These are phyloP conservation scores for Phytophthora crassamura DNA, from an alignment of 352 stramenopile genomes.

Conservation along the genomic window DNA sequence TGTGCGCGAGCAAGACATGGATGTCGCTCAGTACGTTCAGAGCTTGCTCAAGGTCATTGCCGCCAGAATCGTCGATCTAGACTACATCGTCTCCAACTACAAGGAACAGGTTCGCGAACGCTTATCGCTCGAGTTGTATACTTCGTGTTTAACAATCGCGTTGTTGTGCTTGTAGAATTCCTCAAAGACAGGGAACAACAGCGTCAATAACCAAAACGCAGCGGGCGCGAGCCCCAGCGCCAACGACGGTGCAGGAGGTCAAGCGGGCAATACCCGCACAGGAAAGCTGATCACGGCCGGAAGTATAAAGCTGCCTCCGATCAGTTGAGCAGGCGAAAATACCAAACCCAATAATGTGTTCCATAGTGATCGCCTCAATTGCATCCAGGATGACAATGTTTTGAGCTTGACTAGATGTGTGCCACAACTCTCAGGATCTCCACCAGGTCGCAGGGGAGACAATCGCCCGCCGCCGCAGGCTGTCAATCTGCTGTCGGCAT, in stretches of 20 bases:
- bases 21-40: conserved; percentile 78
- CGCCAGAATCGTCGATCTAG: conserved; percentile 84
- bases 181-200: conserved; percentile 23
- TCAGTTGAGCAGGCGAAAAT: background rate
- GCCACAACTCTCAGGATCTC: background rate
- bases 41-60: conserved; percentile 81
- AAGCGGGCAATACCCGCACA: background rate
- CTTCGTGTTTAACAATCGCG: background rate
- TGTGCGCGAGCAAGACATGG: conserved; percentile 76
- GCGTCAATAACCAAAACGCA: conserved; percentile 13
- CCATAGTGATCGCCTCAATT: too few species aligned
- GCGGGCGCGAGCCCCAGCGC: background rate
- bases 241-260: conserved; percentile 5
- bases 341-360: background rate
- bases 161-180: conserved; percentile 19
- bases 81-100: conserved; percentile 83
- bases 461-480: too few species aligned
- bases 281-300: conserved; percentile 16
- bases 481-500: background rate
- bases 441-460: background rate
- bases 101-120: conserved; percentile 51
- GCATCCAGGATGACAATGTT: too few species aligned
- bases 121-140: background rate
- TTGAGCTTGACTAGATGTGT: too few species aligned
- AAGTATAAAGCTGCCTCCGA: conserved; percentile 31